phyloP scores from a whole-genome alignment of 495 filamentous ascomycete genomes.

The Glonium stellatum region DNA sequence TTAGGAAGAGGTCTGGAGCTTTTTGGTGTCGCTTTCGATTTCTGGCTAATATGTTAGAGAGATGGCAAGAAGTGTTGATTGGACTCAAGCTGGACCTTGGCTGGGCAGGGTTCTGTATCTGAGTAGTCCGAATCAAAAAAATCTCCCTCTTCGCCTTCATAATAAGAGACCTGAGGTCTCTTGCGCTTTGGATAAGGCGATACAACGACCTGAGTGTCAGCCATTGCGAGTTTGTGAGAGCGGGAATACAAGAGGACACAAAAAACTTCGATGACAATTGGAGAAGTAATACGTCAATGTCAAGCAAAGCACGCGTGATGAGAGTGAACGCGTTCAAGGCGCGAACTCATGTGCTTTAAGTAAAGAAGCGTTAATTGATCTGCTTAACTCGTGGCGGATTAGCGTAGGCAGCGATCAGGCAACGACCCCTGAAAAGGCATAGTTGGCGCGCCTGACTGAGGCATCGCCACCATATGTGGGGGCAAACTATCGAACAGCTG shows the following conservation, averaged over 20 bases:
- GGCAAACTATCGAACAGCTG: too few relatives aligned
- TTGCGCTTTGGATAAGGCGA: constrained; percentile 28
- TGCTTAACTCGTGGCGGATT: constrained; percentile 1
- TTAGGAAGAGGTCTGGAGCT: constrained; percentile 11
- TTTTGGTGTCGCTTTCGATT: constrained; percentile 10
- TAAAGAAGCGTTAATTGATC: constrained; percentile 4
- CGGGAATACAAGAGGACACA: too few relatives aligned
- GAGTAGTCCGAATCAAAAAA: constrained; percentile 1
- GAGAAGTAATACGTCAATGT: too few relatives aligned
- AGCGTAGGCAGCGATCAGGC: constrained; percentile 17
- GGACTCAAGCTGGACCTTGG: constrained; percentile 7
- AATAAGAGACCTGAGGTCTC: constrained; percentile 26
- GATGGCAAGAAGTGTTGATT: neutral
- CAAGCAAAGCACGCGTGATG: constrained; percentile 1
- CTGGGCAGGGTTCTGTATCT: constrained; percentile 4
- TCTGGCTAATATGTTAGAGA: neutral
- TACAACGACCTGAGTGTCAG: constrained; percentile 1
- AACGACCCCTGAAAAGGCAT: neutral
- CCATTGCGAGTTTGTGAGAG: neutral
- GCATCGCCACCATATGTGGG: neutral
- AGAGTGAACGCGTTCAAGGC: constrained; percentile 15
- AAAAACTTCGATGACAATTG: too few relatives aligned
- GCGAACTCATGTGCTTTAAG: constrained; percentile 20
- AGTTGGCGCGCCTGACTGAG: neutral
- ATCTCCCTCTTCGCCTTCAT: constrained; percentile 17